Evolutionary conservation across 1,139 yeast species (phyloP), one percentile per base, ranked within the genome.

Genomic region (Schizosaccharomyces versatilis): DNA sequence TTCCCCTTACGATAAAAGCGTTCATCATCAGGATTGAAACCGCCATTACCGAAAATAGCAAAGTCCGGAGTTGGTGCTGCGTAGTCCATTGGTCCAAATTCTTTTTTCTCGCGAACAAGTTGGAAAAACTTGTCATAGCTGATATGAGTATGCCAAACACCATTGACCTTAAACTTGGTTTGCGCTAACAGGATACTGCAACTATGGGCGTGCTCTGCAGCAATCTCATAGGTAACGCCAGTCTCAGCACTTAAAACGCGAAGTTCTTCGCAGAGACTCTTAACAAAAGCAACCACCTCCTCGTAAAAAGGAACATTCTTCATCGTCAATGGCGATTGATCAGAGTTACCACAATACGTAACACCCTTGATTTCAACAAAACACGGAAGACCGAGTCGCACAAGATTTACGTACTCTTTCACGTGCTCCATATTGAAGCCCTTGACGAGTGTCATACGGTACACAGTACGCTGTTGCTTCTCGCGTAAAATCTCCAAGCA

Each of bases 131-230:
- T 77, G 8, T 79, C 75, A 66, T 86, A 88, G 66, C 86, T 83
- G 57, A 86, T 86, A 64, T 86, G 95, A 0, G 96, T 86, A 65
- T 79, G 77, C 97, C 97, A 86, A 60, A 75, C 76, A 38, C 76
- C 81, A 63, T 82, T 68, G 57, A 80, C 78, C 61, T 76, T 73
- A 71, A 85, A 86, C 62, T 79, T 77, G 53, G 72, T 73, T 60
- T 81, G 82, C 0, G 95, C 95, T 63, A 88, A 78, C 60, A 86
- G 71, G 36, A 86, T 81, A 70, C 96, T 86, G 69, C 95, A 86
- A 6, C 94, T 82, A 66, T 86, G 97, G 0, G 95, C 94, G 67
- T 86, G 97, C 66, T 86, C 96, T 0, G 96, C 94, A 7, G 96
- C 95, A 57, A 86, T 72, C 53, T 80, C 93, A 64, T 88, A 86